Evolutionary conservation across 2,329 filamentous ascomycete species (phyloP), one percentile per base, ranked within the genome.

Genomic region (Trichothecium sympodiale): DNA sequence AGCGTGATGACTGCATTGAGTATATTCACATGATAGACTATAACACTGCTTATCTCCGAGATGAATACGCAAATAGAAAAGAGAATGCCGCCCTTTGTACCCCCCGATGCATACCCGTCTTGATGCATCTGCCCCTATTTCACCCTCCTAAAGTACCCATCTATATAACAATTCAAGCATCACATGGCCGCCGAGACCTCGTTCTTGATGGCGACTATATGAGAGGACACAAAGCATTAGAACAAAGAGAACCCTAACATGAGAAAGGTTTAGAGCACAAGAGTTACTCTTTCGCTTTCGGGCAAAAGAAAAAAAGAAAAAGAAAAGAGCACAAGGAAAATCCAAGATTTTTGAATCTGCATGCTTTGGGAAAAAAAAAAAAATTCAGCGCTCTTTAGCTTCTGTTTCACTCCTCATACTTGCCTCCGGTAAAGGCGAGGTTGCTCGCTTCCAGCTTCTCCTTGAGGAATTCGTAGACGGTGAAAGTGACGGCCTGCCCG

Each of bases 401-500:
- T 27, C 32, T 7, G 20, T 36, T 38, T 47, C 67, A 80, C 54
- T 86, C 82, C 54, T 84, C 80, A 52, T 74, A 87, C 41, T 69
- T 71, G 41, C 71, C 74, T 33, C 73, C 77, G 14, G 67, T 64
- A 32, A 82, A 60, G 28, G 74, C 63, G 14, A 73, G 55, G 42
- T 75, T 71, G 51, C 74, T 80, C 52, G 62, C 67, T 63, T 88
- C 83, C 44, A 88, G 61, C 59, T 76, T 78, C 41, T 78, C 74
- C 63, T 79, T 84, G 41, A 88, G 61, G 56, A 56, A 86, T 59
- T 88, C 83, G 57, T 88, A 88, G 46, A 88, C 82, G 60, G 76
- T 80, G 41, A 80, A 80, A 4, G 77, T 80, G 37, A 80, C 77
- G 39, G 77, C 91, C 67, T 98, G 91, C 32, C 91, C 91, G 7